These are phyloP conservation scores for Colletotrichum orchidophilum DNA, from an alignment of 2,329 filamentous ascomycete species.

Conservation along the genomic window DNA sequence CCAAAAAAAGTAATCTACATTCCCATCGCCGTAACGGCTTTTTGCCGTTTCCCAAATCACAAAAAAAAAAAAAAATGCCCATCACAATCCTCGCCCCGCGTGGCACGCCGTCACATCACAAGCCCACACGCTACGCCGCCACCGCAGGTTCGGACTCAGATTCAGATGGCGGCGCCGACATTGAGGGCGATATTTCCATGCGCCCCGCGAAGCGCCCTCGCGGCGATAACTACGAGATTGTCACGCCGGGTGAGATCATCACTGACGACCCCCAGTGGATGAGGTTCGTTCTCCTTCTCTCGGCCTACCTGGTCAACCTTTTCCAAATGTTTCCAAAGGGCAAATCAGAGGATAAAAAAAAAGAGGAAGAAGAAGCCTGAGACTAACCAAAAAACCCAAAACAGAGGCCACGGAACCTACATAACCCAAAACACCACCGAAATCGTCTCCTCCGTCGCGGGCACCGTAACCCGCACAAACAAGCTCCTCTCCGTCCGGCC, in stretches of 20 bases:
- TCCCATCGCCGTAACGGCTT: neutral
- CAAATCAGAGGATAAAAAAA: too few species aligned
- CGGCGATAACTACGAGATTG: slow-evolving; percentile 62
- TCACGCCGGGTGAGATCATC: slow-evolving; percentile 89
- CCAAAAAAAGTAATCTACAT: neutral
- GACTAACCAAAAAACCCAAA: slow-evolving; percentile 10
- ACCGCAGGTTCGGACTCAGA: slow-evolving; percentile 55
- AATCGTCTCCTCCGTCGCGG: slow-evolving; percentile 91
- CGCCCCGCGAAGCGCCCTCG: slow-evolving; percentile 50
- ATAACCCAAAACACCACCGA: slow-evolving; percentile 67
- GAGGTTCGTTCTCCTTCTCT: slow-evolving; percentile 60
- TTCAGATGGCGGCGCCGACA: slow-evolving; percentile 55
- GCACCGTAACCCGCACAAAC: slow-evolving; percentile 92
- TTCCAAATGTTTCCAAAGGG: too few species aligned
- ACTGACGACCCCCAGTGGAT: slow-evolving; percentile 97
- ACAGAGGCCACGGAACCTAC: slow-evolving; percentile 92
- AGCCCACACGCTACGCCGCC: slow-evolving; percentile 38
- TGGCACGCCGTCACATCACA: slow-evolving; percentile 40
- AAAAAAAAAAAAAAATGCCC: slow-evolving; percentile 50
- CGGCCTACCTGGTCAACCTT: too few species aligned
- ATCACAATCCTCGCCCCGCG: slow-evolving; percentile 58
- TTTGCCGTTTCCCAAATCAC: neutral
- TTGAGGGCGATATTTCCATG: slow-evolving; percentile 58
- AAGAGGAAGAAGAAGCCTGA: too few species aligned
- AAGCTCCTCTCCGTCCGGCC: slow-evolving; percentile 93